Conservation (phyloP, 495 filamentous ascomycete species). For the Wilcoxina mikolae region DNA sequence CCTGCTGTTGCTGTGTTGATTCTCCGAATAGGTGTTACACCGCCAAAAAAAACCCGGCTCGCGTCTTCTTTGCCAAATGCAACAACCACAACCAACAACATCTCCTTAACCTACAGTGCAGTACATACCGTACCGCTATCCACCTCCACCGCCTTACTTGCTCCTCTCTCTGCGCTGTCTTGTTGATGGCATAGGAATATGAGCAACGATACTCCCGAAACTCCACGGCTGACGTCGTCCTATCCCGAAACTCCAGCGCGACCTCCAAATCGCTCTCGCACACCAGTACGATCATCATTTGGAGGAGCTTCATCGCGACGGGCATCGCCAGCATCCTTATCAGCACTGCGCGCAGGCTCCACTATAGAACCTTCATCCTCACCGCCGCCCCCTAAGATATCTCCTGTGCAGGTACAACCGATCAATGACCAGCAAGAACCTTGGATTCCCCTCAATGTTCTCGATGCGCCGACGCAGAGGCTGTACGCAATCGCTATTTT, state of each 20-base stretch:
- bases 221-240: constrained; percentile 17
- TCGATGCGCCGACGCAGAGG: constrained; percentile 80
- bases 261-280: constrained; percentile 9
- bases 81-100: not conserved
- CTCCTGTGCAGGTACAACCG: constrained; percentile 11
- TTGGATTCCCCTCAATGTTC: constrained; percentile 32
- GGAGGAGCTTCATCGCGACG: not conserved
- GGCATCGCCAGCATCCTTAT: not conserved
- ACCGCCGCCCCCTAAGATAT: constrained; percentile 1
- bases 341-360: not conserved
- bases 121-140: not conserved
- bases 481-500: constrained; percentile 72
- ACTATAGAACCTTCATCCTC: constrained; percentile 4
- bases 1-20: not conserved
- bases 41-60: not conserved
- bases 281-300: not conserved
- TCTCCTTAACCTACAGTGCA: not conserved
- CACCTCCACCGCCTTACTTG: not conserved
- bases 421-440: not conserved
- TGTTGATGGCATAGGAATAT: constrained; percentile 5
- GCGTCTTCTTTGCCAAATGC: not conserved
- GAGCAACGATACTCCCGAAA: constrained; percentile 8
- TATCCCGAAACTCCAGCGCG: constrained; percentile 20
- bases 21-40: not conserved
- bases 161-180: not conserved